phyloP scores from a whole-genome alignment of 1,139 yeast species.

The Blastobotrys elegans region DNA sequence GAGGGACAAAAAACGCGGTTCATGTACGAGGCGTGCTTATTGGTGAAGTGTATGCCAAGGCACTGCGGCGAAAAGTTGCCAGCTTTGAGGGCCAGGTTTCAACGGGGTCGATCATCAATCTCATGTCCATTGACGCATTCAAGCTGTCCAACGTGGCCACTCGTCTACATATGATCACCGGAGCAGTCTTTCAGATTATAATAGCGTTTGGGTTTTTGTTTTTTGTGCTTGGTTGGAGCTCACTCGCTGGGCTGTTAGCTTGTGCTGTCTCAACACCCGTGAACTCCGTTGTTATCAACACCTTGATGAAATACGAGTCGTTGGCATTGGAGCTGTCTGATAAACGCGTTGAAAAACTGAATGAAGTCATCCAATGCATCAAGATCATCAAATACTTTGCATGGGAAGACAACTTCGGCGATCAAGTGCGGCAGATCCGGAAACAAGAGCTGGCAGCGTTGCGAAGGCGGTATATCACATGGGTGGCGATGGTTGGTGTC shows the following conservation, averaged over 20 bases:
- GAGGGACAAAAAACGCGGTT: slow-evolving; percentile 83
- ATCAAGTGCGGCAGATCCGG: slow-evolving; percentile 67
- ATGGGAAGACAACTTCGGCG: slow-evolving; percentile 85
- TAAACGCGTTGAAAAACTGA: slow-evolving; percentile 83
- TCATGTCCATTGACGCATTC: slow-evolving; percentile 95
- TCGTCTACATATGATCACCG: slow-evolving; percentile 74
- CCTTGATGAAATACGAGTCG: slow-evolving; percentile 63
- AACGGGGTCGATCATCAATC: slow-evolving; percentile 83
- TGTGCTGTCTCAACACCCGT: slow-evolving; percentile 66
- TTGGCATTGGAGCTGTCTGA: slow-evolving; percentile 74
- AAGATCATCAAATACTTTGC: slow-evolving; percentile 93
- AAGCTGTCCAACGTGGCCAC: slow-evolving; percentile 90
- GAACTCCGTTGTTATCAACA: slow-evolving; percentile 67
- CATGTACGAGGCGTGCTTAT: slow-evolving; percentile 80
- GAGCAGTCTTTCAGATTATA: slow-evolving; percentile 63
- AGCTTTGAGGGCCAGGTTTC: slow-evolving; percentile 52
- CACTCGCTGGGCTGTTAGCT: slow-evolving; percentile 70
- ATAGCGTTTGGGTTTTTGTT: slow-evolving; percentile 66
- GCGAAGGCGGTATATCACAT: slow-evolving; percentile 54
- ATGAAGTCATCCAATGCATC: slow-evolving; percentile 89
- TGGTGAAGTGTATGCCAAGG: slow-evolving; percentile 83
- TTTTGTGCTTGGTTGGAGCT: slow-evolving; percentile 77
- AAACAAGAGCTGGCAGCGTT: slow-evolving; percentile 61
- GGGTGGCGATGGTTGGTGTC: slow-evolving; percentile 61
- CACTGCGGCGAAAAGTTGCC: slow-evolving; percentile 80